A percentile compares a stretch with the other conserved stretches of the same genome.
These are phyloP conservation scores for Speleostelium caveatum DNA, from an alignment of 78 protist species.

Conservation along the genomic window DNA sequence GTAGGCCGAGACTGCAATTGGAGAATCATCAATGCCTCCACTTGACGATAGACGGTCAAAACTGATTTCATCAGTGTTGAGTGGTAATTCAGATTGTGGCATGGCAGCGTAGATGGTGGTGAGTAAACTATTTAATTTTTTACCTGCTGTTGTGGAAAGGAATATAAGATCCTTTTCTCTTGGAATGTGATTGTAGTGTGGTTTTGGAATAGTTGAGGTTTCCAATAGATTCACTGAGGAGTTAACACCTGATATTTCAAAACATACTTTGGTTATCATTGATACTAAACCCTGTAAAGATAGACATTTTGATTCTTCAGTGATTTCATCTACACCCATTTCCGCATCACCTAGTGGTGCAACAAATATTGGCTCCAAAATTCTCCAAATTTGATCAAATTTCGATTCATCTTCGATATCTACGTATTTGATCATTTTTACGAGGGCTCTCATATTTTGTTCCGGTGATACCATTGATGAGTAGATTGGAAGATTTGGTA, in stretches of 20 bases:
- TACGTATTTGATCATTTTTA: conserved; percentile 33
- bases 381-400: conserved; percentile 54
- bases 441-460: conserved; percentile 41
- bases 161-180: conserved; percentile 64
- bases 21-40: background rate
- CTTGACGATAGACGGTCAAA: background rate
- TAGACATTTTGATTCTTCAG: conserved; percentile 62
- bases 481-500: conserved; percentile 64
- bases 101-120: conserved; percentile 37
- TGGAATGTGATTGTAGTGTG: conserved; percentile 55
- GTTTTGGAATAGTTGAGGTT: conserved; percentile 36
- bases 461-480: conserved; percentile 44
- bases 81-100: conserved; percentile 71
- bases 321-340: conserved; percentile 58
- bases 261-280: conserved; percentile 58
- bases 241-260: conserved; percentile 35
- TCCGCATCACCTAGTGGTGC: conserved; percentile 70
- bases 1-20: conserved; percentile 8
- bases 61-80: background rate
- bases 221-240: conserved; percentile 41
- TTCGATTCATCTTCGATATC: conserved; percentile 13
- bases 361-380: conserved; percentile 62
- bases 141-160: conserved; percentile 36
- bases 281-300: conserved; percentile 20
- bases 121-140: conserved; percentile 18